Base-by-base conservation (phyloP, 139 green algal genomes). In the Tetradesmus lagerheimii region DNA sequence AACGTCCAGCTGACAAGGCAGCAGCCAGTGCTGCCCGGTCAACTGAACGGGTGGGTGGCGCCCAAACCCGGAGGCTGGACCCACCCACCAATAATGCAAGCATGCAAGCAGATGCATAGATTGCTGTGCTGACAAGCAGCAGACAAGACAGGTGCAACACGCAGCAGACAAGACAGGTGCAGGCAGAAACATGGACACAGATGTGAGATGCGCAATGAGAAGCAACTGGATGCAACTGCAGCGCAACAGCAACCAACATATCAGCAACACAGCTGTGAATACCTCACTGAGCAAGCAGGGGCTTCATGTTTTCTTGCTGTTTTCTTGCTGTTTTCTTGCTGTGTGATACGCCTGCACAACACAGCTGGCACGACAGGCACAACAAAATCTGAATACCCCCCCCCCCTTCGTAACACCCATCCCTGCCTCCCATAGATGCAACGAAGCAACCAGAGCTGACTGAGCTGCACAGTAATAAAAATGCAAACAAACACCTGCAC, bases 1-100 rank as follows among this genome's bases (percentile, higher is more conserved):
- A 41, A 84, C 79, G 79, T 84, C 79, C 79, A 84, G 79, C 79
- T 84, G 79, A 84, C 79, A 84, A 47, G 79, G 39, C 23, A n/a
- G 38, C 39, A 31, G 47, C 47, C 20, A 20, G 79, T 84, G 79
- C 50, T 31, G 29, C 79, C 79, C 39, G 41, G 79, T 35, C 79
- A 84, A 39, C 79, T 84, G 79, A 39, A 84, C 79, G 79, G 79
- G 79, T 84, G 79, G 50, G 41, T 31, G 50, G 43, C 29, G n/a
- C 79, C 35, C 79, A 84, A 23, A 84, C 79, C 79, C 67, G 79
- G 79, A 41, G 50, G 79, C 39, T 64, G 79, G 35, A 39, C 39
- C 25, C 79, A 84, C 79, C 41, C 79, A 84, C 79, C 79, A 84
- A 83, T 84, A 25, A 25, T 67, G 50, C 79, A 84, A 84, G 50